phyloP scores from a whole-genome alignment of 768 basidiomycete genomes.

The Rhizopogon salebrosus region DNA sequence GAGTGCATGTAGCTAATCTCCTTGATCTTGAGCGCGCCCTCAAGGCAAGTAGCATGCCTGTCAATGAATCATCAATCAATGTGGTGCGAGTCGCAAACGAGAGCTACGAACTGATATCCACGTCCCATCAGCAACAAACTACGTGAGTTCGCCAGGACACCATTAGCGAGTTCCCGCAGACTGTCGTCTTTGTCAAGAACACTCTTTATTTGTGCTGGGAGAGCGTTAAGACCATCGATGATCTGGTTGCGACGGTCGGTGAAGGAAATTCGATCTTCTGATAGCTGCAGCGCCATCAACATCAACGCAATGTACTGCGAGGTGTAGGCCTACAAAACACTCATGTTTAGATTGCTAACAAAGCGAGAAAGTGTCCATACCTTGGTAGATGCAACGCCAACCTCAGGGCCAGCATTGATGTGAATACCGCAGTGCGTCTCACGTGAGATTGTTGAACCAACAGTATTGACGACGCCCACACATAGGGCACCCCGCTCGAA shows the following conservation, averaged over 20 bases:
- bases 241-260: conserved; percentile 87
- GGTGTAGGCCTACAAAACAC: conserved; percentile 73
- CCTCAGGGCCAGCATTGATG: conserved; percentile 98
- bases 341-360: neutral
- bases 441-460: conserved; percentile 95
- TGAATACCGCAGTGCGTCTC: conserved; percentile 99
- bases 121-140: conserved; percentile 95
- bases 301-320: conserved; percentile 97
- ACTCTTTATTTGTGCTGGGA: conserved; percentile 84
- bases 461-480: conserved; percentile 97
- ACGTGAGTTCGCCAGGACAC: conserved; percentile 70
- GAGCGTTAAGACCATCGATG: conserved; percentile 87
- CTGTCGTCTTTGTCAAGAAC: conserved; percentile 75
- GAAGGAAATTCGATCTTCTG: conserved; percentile 94
- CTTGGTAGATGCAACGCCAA: conserved; percentile 99
- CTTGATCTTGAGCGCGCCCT: conserved; percentile 99
- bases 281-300: conserved; percentile 98
- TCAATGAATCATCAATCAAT: neutral
- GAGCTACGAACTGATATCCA: conserved; percentile 81
- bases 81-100: neutral
- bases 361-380: conserved; percentile 24
- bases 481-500: conserved; percentile 94
- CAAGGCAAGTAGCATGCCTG: conserved; percentile 92
- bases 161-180: conserved; percentile 80
- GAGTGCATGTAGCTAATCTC: conserved; percentile 81